A percentile compares a stretch with the other conserved stretches of the same genome.
Conservation (phyloP, 208 protist genomes). For the Angomonas desouzai region DNA sequence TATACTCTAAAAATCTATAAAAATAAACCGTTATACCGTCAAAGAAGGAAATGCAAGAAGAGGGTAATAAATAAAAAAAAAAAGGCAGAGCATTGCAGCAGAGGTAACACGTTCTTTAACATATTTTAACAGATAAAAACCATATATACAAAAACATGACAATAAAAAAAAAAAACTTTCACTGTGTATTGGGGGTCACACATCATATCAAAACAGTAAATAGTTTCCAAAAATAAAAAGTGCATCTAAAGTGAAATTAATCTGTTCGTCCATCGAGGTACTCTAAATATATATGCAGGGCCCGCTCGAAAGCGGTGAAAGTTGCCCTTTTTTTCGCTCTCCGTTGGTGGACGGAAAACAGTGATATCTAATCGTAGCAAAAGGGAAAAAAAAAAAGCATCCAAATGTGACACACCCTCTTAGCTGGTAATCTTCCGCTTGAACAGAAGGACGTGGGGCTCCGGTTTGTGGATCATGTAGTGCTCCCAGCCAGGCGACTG, state of each 20-base stretch:
- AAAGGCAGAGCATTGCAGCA: neutral
- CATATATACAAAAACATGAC: neutral
- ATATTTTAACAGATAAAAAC: neutral
- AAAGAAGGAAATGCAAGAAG: neutral
- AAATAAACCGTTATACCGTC: neutral
- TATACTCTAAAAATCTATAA: neutral
- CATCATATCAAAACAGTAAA: neutral
- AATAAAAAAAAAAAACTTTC: constrained; percentile 2
- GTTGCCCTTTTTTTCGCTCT: too few species aligned
- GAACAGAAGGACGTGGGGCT: constrained; percentile 97
- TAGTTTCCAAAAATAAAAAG: neutral
- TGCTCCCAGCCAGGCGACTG: constrained; percentile 97
- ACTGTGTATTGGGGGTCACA: neutral
- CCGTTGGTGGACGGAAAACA: constrained; percentile 1
- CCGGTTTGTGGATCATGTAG: constrained; percentile 97
- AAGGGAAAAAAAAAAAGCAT: neutral
- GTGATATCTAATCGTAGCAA: neutral
- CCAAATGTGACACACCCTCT: neutral
- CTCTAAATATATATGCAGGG: too few species aligned
- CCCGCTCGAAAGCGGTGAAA: too few species aligned
- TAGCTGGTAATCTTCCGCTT: constrained; percentile 68
- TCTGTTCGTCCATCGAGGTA: neutral
- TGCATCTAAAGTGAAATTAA: neutral
- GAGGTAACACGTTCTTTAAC: neutral
- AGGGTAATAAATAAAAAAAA: neutral